Evolutionary conservation across 345 rosid genomes (phyloP).

Genomic region (Populus tremula): DNA sequence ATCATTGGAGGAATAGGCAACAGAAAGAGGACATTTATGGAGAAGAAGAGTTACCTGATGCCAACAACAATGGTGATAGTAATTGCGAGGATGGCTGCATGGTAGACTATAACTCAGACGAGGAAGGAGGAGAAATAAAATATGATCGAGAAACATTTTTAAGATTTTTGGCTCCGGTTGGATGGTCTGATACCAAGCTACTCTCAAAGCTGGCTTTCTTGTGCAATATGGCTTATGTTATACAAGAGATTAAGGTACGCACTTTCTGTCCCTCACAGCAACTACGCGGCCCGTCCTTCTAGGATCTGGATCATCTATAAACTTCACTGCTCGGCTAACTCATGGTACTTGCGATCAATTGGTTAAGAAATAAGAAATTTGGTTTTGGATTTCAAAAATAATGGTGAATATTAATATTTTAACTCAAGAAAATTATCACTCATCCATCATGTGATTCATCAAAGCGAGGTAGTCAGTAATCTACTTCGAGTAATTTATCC

Average conservation of each 20-base stretch:
- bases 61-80: conserved; percentile 29
- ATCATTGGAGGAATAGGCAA: conserved; percentile 49
- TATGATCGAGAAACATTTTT: conserved; percentile 55
- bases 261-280: neutral
- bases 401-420: neutral
- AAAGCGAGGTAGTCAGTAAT: neutral
- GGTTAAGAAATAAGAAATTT: too few species aligned
- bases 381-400: neutral
- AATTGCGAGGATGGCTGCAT: conserved; percentile 45
- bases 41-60: conserved; percentile 23
- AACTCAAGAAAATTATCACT: neutral
- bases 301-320: neutral
- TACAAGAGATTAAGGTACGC: conserved; percentile 58
- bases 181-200: conserved; percentile 62
- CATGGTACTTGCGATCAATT: neutral
- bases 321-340: neutral
- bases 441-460: neutral
- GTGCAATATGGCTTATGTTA: conserved; percentile 82
- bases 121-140: conserved; percentile 26
- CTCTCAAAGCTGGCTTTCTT: conserved; percentile 79
- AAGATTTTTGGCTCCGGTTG: conserved; percentile 41
- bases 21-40: conserved; percentile 22
- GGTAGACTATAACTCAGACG: conserved; percentile 50
- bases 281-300: neutral
- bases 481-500: neutral